Evolutionary conservation across 2,329 filamentous ascomycete genomes (phyloP).

Genomic region (Clarireedia paspali): DNA sequence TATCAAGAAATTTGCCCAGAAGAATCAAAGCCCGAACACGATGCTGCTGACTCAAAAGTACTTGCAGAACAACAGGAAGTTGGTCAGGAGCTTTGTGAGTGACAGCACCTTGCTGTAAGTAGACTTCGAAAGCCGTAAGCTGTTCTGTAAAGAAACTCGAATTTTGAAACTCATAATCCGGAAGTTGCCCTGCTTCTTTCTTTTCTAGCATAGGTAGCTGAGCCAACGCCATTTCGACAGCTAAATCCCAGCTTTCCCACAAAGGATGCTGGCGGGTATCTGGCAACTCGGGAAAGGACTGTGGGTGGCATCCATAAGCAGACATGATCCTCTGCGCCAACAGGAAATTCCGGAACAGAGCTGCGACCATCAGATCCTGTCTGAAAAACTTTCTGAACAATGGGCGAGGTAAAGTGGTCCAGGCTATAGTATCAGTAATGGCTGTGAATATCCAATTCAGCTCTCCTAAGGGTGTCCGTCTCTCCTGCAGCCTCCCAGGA

Average conservation of each 20-base stretch:
- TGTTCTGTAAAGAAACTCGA: constrained; percentile 97
- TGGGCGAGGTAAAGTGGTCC: constrained; percentile 85
- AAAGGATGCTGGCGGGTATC: constrained; percentile 91
- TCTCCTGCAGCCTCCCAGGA: constrained; percentile 84
- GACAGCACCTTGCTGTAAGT: constrained; percentile 75
- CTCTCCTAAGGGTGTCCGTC: constrained; percentile 88
- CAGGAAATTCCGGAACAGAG: constrained; percentile 91
- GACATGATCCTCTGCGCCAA: constrained; percentile 93
- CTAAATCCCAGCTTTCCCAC: constrained; percentile 97
- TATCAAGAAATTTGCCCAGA: constrained; percentile 85
- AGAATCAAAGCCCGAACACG: constrained; percentile 84
- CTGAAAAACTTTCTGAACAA: constrained; percentile 95
- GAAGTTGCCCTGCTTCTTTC: constrained; percentile 56
- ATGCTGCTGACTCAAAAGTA: constrained; percentile 92
- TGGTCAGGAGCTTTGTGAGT: constrained; percentile 87
- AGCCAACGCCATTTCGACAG: constrained; percentile 87
- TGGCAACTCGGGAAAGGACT: constrained; percentile 85
- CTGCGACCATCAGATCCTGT: constrained; percentile 98
- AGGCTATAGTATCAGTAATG: constrained; percentile 97
- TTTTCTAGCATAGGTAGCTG: constrained; percentile 81
- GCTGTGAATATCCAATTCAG: constrained; percentile 99
- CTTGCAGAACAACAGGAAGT: constrained; percentile 90
- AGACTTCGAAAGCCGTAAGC: constrained; percentile 93
- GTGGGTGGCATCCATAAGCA: constrained; percentile 90
- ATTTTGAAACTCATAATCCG: constrained; percentile 84